These are phyloP conservation scores for Chalciporus chontae DNA, from an alignment of 768 basidiomycete species.

Conservation along the genomic window DNA sequence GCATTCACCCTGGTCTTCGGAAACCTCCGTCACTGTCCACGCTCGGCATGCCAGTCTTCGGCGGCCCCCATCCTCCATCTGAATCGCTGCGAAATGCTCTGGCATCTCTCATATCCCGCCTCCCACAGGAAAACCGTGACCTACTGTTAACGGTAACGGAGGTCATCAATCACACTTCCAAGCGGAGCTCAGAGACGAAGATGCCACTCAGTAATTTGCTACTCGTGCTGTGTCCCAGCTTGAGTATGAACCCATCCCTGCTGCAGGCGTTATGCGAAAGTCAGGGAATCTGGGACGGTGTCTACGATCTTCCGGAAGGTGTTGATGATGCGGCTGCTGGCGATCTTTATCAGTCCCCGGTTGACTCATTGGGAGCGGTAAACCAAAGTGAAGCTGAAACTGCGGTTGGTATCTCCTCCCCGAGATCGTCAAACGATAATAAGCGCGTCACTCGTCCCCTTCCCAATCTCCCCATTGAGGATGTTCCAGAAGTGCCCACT, in stretches of 20 bases:
- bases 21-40: constrained; percentile 82
- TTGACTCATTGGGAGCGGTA: neutral
- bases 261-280: constrained; percentile 72
- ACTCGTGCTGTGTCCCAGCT: constrained; percentile 82
- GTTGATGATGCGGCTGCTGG: constrained; percentile 1
- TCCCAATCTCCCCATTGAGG: constrained; percentile 23
- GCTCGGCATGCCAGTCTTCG: constrained; percentile 67
- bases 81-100: constrained; percentile 54
- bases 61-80: constrained; percentile 59
- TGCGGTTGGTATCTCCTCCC: neutral
- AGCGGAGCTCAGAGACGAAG: constrained; percentile 68
- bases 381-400: neutral
- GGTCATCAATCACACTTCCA: constrained; percentile 73
- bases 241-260: constrained; percentile 74
- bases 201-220: constrained; percentile 92
- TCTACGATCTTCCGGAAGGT: constrained; percentile 6
- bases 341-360: neutral
- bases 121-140: constrained; percentile 81
- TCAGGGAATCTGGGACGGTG: constrained; percentile 57
- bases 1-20: constrained; percentile 43
- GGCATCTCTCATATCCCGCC: constrained; percentile 55
- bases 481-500: neutral
- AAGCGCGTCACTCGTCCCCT: constrained; percentile 22
- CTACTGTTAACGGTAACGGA: constrained; percentile 79
- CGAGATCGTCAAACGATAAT: constrained; percentile 10